Evolutionary conservation across 2,329 filamentous ascomycete species (phyloP).

Genomic region (Elsinoe australis): DNA sequence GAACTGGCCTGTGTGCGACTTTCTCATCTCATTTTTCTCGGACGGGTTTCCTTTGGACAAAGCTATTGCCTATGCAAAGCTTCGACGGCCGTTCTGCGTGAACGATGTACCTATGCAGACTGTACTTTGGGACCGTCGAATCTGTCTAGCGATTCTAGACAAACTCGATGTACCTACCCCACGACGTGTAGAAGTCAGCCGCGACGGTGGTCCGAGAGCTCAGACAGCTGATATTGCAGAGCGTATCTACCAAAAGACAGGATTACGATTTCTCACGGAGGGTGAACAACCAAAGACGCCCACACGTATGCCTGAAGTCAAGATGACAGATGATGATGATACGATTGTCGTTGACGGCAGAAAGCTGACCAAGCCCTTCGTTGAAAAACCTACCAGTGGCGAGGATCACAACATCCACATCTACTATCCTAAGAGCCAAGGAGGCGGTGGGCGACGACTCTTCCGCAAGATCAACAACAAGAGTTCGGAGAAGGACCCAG

Average conservation of each 20-base stretch:
- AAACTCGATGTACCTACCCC: conserved; percentile 85
- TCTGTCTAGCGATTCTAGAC: conserved; percentile 83
- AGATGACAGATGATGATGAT: conserved; percentile 84
- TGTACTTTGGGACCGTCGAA: conserved; percentile 86
- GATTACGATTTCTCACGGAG: conserved; percentile 45
- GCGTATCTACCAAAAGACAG: conserved; percentile 71
- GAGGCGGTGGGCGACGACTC: conserved; percentile 81
- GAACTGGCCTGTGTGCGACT: conserved; percentile 95
- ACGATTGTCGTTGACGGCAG: conserved; percentile 79
- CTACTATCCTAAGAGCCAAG: conserved; percentile 81
- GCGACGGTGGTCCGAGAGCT: conserved; percentile 79
- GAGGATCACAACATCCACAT: conserved; percentile 99
- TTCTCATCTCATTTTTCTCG: conserved; percentile 95
- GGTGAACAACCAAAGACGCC: conserved; percentile 13
- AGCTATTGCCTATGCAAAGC: conserved; percentile 87
- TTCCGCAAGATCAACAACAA: conserved; percentile 99
- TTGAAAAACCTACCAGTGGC: conserved; percentile 96
- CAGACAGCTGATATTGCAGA: conserved; percentile 72
- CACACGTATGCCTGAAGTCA: conserved; percentile 48
- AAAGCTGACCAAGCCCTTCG: conserved; percentile 81
- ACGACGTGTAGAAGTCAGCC: conserved; percentile 77
- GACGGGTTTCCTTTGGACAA: conserved; percentile 96
- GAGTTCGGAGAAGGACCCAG: conserved; percentile 85
- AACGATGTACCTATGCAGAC: conserved; percentile 98
- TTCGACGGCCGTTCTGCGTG: conserved; percentile 92